Base-by-base conservation (phyloP, 768 basidiomycete species). In the Daedaleopsis nitida region DNA sequence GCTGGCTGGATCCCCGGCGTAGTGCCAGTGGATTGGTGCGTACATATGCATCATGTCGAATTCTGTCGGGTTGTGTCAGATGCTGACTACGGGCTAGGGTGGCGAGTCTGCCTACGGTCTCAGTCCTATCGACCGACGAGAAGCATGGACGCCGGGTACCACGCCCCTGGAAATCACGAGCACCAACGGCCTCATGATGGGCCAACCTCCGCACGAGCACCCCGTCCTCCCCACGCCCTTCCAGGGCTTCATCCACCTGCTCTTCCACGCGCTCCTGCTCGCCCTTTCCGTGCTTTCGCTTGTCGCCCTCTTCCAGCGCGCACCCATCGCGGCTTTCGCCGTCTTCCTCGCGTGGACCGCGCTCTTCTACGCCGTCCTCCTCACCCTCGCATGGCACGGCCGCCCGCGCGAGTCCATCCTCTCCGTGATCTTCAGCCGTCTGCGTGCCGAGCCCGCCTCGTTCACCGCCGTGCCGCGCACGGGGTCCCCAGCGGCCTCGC, bases 1-100 rank as follows among this genome's bases (percentile, higher is more conserved):
- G 90, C 69, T 93, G 92, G 92, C 76, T 92, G 37, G 82, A 87
- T 58, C 83, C 88, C 53, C 80, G 92, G 55, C 82, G 90, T 59
- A 91, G 86, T 70, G 74, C 88, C 34, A 87, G 85, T 68, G 81
- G 83, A 58, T 84, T 88, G 76, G 91, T 92, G 71, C 69, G 87
- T 42, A 10, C 39, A 3, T 76, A 86, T 42, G 39, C 39, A 3
- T 76, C 34, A n/a, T 45, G 17, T 44, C 47, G 13, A 32, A 39
- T 51, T 51, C 10, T 21, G 23, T 49, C 21, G 6, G 47, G 19
- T 59, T 59, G 55, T 50, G 37, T 42, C 14, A 16, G 42, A 10
- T 51, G 13, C 47, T 11, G 16, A 50, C 32, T 51, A 61, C 63
- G 12, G 38, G 52, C 56, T 23, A 54, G 34, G 47, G 65, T 60